Base-by-base conservation (phyloP, 306 rosid species). In the Cicer chorassanicum region DNA sequence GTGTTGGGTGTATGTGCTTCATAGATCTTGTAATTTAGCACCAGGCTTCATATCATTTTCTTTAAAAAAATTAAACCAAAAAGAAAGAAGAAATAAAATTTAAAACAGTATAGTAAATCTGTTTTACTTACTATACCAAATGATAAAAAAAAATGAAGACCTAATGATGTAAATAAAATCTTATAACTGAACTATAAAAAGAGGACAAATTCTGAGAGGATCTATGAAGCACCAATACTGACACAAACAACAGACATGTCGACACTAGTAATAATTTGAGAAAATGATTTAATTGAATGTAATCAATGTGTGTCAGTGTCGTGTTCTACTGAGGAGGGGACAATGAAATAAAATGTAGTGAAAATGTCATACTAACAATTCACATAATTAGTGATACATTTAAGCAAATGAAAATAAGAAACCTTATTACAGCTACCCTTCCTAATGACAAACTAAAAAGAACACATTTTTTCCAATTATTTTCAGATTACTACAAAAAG, bases 371-470 rank as follows among this genome's bases (percentile, higher is more conserved):
- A 65, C 9, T 49, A n/a, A 61, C 21, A 73, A 61, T 65, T 65
- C 71, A 65, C 72, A 19, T 11, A 63, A 39, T 44, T 44, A 42
- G 49, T 38, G 9, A 13, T 10, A 70, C 19, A 64, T 59, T 24
- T n/a, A 45, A 41, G 24, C 41, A 19, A 61, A 69, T 15, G 68
- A 34, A 45, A 11, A 38, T 43, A 15, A n/a, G 40, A 56, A 67
- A 48, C 9, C 66, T 29, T 29, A 3, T 40, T 16, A 51, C 41
- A 74, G 65, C 6, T 44, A 75, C 24, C 14, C 48, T 45, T 64
- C 70, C 69, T 21, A 60, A 16, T 70, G n/a, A 44, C 50, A 18
- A 63, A 81, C 14, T 4, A 9, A 74, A 65, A 70, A 39, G 9
- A 15, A 13, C 10, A 10, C 4, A 7, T 36, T 39, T 68, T 46